A percentile compares a stretch with the other conserved stretches of the same genome.
These are phyloP conservation scores for Lecanosticta acicola DNA, from an alignment of 2,329 filamentous ascomycete species.

Conservation along the genomic window DNA sequence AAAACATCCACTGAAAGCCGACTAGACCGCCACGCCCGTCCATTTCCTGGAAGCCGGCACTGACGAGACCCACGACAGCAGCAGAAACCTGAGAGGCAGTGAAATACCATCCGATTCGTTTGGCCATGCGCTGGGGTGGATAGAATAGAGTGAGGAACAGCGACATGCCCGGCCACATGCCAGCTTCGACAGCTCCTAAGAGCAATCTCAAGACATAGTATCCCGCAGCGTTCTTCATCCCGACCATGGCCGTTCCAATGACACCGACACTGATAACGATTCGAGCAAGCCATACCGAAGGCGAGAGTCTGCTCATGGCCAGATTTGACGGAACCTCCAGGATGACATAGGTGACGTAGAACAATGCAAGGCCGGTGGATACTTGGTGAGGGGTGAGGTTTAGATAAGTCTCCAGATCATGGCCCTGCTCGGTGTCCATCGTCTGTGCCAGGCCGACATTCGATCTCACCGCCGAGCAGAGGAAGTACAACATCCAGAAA, in stretches of 20 bases:
- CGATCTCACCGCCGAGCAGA: constrained; percentile 85
- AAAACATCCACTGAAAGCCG: constrained; percentile 89
- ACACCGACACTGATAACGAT: constrained; percentile 84
- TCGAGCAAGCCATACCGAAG: constrained; percentile 84
- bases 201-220: constrained; percentile 80
- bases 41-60: constrained; percentile 87
- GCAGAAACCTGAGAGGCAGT: constrained; percentile 85
- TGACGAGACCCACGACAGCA: constrained; percentile 81
- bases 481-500: constrained; percentile 86
- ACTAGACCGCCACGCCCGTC: constrained; percentile 70
- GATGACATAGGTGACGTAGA: constrained; percentile 87
- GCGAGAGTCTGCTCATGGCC: constrained; percentile 78
- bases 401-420: constrained; percentile 70
- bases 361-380: constrained; percentile 77
- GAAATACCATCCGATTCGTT: constrained; percentile 84
- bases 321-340: constrained; percentile 87
- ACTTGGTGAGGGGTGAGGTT: constrained; percentile 67
- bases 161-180: constrained; percentile 94
- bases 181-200: constrained; percentile 79
- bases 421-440: constrained; percentile 67
- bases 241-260: constrained; percentile 77
- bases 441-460: constrained; percentile 93
- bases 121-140: constrained; percentile 76
- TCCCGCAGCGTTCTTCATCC: constrained; percentile 76
- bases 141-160: constrained; percentile 92